phyloP scores from a whole-genome alignment of 164 flowering plant genomes.

The Dillenia turbinata region DNA sequence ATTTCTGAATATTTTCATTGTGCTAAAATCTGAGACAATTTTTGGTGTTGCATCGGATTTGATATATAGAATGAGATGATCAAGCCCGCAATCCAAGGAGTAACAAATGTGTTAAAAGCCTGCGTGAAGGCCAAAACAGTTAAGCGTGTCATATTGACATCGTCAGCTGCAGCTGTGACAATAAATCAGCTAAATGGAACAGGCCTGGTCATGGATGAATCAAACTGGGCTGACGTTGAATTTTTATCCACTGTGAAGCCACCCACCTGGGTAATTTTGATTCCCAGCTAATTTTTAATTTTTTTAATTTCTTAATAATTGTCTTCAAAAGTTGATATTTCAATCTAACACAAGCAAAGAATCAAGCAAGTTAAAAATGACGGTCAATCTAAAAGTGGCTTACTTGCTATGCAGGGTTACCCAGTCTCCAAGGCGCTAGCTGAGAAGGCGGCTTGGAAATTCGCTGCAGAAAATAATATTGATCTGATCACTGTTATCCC shows the following conservation, averaged over 20 bases:
- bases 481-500: constrained; percentile 68
- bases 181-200: constrained; percentile 37
- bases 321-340: too few species aligned
- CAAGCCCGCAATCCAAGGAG: constrained; percentile 70
- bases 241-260: constrained; percentile 52
- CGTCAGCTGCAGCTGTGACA: constrained; percentile 69
- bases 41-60: background rate
- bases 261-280: constrained; percentile 61
- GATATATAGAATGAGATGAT: constrained; percentile 60
- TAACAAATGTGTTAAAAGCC: constrained; percentile 46
- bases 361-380: too few species aligned
- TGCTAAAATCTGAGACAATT: background rate
- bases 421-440: constrained; percentile 63
- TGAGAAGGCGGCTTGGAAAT: constrained; percentile 63
- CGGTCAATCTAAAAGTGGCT: background rate
- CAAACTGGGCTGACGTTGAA: constrained; percentile 65
- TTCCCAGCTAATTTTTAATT: background rate
- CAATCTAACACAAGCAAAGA: too few species aligned
- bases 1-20: background rate
- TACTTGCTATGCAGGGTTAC: constrained; percentile 49
- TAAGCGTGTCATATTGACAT: constrained; percentile 61
- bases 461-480: constrained; percentile 60
- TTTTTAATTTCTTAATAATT: too few species aligned
- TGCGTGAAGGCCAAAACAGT: constrained; percentile 59
- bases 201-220: constrained; percentile 53